phyloP scores from a whole-genome alignment of 495 filamentous ascomycete species.

The Hamigera avellanea region DNA sequence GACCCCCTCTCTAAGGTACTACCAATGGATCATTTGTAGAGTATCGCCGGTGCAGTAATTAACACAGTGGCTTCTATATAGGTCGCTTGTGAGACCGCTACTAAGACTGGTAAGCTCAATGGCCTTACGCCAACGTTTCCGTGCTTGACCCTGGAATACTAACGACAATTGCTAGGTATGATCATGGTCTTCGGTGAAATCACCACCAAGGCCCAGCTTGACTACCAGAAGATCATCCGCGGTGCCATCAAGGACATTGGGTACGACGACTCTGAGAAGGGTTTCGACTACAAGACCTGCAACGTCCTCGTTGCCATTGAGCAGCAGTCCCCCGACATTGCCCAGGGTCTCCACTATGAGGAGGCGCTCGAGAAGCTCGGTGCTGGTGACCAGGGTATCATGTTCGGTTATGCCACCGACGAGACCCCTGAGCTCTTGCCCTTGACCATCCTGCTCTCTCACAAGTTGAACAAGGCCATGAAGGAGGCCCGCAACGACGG shows the following conservation, averaged over 20 bases:
- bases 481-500: constrained; percentile 76
- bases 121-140: constrained; percentile 1
- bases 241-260: constrained; percentile 94
- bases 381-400: constrained; percentile 99
- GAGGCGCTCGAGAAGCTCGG: constrained; percentile 94
- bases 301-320: constrained; percentile 98
- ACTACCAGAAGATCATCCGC: constrained; percentile 98
- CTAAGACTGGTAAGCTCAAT: constrained; percentile 69
- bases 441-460: constrained; percentile 81
- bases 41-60: no score
- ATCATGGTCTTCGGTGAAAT: constrained; percentile 99
- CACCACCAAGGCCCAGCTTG: constrained; percentile 84
- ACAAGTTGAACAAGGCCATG: constrained; percentile 94
- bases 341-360: constrained; percentile 94
- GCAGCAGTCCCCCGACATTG: constrained; percentile 97
- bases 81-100: constrained; percentile 95
- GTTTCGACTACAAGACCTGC: constrained; percentile 99
- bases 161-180: constrained; percentile 46
- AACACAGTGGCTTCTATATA: constrained; percentile 5
- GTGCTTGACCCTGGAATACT: neutral
- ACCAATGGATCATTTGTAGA: no score
- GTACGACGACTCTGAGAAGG: constrained; percentile 92
- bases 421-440: constrained; percentile 97
- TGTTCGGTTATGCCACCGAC: constrained; percentile 99
- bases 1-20: constrained; percentile 88